These are phyloP conservation scores for Oxytropis ochrocephala DNA, from an alignment of 306 rosid species.

Conservation along the genomic window DNA sequence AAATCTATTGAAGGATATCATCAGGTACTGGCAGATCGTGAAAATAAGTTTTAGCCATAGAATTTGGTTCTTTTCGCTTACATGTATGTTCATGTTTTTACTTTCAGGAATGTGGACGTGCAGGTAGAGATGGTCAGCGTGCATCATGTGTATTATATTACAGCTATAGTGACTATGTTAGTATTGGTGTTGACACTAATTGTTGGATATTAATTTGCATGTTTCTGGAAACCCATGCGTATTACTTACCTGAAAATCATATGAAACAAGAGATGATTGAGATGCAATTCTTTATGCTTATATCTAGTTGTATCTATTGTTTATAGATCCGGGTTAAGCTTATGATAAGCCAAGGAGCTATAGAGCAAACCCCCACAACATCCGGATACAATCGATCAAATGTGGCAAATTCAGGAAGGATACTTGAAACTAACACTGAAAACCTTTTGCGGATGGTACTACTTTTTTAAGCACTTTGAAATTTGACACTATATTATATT, in stretches of 20 bases:
- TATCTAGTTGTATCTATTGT: constrained; percentile 15
- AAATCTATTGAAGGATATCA: constrained; percentile 98
- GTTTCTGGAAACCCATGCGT: neutral
- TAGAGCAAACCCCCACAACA: constrained; percentile 58
- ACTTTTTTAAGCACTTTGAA: neutral
- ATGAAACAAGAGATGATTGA: constrained; percentile 18
- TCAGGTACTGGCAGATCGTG: constrained; percentile 49
- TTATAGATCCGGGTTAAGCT: constrained; percentile 82
- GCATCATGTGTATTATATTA: constrained; percentile 89
- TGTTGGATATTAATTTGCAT: constrained; percentile 7
- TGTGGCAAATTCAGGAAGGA: constrained; percentile 59
- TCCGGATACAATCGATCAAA: constrained; percentile 56
- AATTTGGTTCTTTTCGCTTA: constrained; percentile 23
- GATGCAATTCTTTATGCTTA: constrained; percentile 1
- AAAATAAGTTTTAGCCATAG: constrained; percentile 7
- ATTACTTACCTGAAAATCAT: neutral
- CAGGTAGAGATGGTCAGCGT: constrained; percentile 97
- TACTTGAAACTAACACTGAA: constrained; percentile 83
- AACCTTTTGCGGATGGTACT: constrained; percentile 87
- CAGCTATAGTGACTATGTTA: constrained; percentile 86
- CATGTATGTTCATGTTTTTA: constrained; percentile 1
- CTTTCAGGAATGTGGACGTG: constrained; percentile 96
- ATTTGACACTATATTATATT: neutral
- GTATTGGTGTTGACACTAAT: constrained; percentile 26
- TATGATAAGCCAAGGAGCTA: constrained; percentile 77